Percentiles rank a stretch among this genome's conserved stretches.
phyloP scores from a whole-genome alignment of 495 filamentous ascomycete genomes.

The Penicillium argentinense region DNA sequence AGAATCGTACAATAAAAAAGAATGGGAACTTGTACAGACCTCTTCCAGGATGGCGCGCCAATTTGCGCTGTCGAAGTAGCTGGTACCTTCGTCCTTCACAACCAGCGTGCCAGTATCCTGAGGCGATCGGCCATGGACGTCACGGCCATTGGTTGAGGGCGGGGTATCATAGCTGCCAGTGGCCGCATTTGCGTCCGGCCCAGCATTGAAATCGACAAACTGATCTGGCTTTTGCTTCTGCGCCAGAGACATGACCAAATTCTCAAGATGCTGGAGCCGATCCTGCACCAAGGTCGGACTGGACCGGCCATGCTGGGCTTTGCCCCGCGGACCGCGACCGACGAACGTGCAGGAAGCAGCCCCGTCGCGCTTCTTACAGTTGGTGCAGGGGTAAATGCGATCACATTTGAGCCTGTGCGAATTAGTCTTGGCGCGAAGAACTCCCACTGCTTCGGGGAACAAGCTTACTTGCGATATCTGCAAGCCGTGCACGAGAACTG shows the following conservation, averaged over 20 bases:
- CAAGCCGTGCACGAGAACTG: slow-evolving; percentile 56
- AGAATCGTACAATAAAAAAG: not conserved
- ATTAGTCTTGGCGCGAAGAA: not conserved
- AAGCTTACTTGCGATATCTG: slow-evolving; percentile 49
- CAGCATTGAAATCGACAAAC: slow-evolving; percentile 11
- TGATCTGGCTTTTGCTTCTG: slow-evolving; percentile 33
- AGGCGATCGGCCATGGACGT: slow-evolving; percentile 50
- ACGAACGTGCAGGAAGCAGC: slow-evolving; percentile 43
- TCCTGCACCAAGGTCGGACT: slow-evolving; percentile 45
- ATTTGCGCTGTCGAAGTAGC: slow-evolving; percentile 49
- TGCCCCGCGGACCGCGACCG: slow-evolving; percentile 35
- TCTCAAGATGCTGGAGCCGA: slow-evolving; percentile 52
- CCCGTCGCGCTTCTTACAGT: slow-evolving; percentile 50
- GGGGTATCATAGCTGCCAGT: slow-evolving; percentile 19
- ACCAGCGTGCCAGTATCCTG: slow-evolving; percentile 62
- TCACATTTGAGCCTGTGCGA: slow-evolving; percentile 50
- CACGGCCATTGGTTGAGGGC: slow-evolving; percentile 65
- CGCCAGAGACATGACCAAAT: slow-evolving; percentile 47
- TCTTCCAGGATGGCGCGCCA: slow-evolving; percentile 54
- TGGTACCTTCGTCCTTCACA: slow-evolving; percentile 50
- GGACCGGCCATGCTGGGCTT: slow-evolving; percentile 29
- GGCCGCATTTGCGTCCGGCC: not conserved
- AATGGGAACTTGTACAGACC: slow-evolving; percentile 28
- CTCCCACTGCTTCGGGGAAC: not conserved
- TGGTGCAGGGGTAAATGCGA: slow-evolving; percentile 49